Percentiles rank a stretch among this genome's conserved stretches.
Conservation (phyloP, 2,329 filamentous ascomycete species). For the Fusarium illudens region DNA sequence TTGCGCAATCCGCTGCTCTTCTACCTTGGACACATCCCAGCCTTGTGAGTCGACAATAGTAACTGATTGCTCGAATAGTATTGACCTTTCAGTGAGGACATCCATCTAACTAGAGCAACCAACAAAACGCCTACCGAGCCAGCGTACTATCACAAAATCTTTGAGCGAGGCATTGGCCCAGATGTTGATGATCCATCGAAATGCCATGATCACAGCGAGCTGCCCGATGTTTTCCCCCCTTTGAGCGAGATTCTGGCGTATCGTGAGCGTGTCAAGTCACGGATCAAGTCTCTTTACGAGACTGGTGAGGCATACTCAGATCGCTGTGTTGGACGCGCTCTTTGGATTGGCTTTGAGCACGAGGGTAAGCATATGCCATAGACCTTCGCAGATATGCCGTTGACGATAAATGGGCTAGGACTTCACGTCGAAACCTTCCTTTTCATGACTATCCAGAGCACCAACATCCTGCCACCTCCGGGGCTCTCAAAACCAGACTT, state of each 20-base stretch:
- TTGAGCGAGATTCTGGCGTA: slow-evolving; percentile 15
- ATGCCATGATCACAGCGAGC: slow-evolving; percentile 28
- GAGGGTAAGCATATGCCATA: not conserved
- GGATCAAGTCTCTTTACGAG: slow-evolving; percentile 7
- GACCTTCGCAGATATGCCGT: rapidly evolving
- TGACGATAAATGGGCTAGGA: not conserved
- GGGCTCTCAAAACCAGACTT: slow-evolving; percentile 6
- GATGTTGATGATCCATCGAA: slow-evolving; percentile 20
- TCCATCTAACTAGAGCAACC: slow-evolving; percentile 10
- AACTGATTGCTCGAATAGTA: too few species aligned
- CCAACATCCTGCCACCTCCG: not conserved
- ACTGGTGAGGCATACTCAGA: not conserved
- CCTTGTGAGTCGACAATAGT: slow-evolving; percentile 10
- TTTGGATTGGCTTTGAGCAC: slow-evolving; percentile 33
- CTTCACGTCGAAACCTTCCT: slow-evolving; percentile 28
- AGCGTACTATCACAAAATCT: not conserved
- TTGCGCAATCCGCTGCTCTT: slow-evolving; percentile 23
- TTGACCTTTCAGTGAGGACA: slow-evolving; percentile 13
- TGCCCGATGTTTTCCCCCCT: slow-evolving; percentile 16
- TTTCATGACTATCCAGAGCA: slow-evolving; percentile 27
- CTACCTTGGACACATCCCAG: slow-evolving; percentile 24
- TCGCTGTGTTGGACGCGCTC: slow-evolving; percentile 6
- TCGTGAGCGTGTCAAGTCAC: slow-evolving; percentile 14
- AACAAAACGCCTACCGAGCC: not conserved
- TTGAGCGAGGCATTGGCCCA: slow-evolving; percentile 9